A percentile compares a stretch with the other conserved stretches of the same genome.
Conservation (phyloP, 768 basidiomycete genomes). For the Russula olivacea region DNA sequence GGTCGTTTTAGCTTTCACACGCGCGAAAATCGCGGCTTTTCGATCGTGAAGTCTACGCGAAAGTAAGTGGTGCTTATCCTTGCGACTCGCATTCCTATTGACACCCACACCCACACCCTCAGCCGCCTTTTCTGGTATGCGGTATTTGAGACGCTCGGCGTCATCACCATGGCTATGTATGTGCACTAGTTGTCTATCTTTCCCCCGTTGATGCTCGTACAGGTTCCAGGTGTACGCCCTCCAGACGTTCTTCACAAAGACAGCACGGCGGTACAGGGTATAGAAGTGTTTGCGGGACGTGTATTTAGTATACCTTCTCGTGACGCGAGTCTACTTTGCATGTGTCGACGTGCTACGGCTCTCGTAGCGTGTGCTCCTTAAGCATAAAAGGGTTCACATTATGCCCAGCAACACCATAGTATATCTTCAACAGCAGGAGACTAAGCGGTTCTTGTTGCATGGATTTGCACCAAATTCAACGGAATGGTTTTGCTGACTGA, state of each 20-base stretch:
- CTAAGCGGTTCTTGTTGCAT: too few relatives aligned
- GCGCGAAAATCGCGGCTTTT: conserved; percentile 89
- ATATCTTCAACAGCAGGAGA: too few relatives aligned
- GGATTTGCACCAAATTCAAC: too few relatives aligned
- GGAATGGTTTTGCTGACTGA: too few relatives aligned
- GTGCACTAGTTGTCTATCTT: conserved; percentile 32
- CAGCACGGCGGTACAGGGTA: conserved; percentile 84
- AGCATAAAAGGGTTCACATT: background rate
- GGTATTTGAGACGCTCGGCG: conserved; percentile 67
- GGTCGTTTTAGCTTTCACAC: conserved; percentile 73
- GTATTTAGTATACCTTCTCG: background rate
- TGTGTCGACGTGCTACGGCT: background rate
- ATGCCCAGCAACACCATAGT: background rate
- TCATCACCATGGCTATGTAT: conserved; percentile 85
- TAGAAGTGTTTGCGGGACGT: conserved; percentile 34
- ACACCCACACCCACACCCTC: conserved; percentile 2
- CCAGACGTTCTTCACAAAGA: conserved; percentile 96
- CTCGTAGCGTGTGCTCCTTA: background rate
- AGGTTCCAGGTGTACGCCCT: conserved; percentile 89
- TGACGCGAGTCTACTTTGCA: background rate
- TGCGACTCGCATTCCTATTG: background rate
- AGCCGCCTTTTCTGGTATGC: conserved; percentile 95
- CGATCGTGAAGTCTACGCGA: conserved; percentile 84
- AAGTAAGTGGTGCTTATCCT: conserved; percentile 43
- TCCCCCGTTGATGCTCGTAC: conserved; percentile 22